Conservation (phyloP, 805 yeast species). For the Hanseniaspora mollemarum region DNA sequence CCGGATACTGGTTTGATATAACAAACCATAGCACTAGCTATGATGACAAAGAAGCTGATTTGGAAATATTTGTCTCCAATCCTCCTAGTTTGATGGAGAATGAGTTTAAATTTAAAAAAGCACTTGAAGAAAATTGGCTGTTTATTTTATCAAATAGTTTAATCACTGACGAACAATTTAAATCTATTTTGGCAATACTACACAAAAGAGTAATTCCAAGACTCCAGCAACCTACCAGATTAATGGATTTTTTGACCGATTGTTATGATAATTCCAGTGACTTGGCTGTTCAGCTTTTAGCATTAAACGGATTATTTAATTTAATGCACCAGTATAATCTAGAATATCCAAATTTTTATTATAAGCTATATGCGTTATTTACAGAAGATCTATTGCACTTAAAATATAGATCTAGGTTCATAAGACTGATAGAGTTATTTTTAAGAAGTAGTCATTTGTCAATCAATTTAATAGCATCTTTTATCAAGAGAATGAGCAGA, state of each 20-base stretch:
- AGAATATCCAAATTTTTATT: constrained; percentile 84
- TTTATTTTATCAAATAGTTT: constrained; percentile 41
- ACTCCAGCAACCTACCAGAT: constrained; percentile 61
- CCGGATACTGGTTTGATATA: constrained; percentile 29
- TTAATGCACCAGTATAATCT: constrained; percentile 70
- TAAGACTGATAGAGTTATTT: constrained; percentile 76
- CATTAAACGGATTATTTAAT: constrained; percentile 79
- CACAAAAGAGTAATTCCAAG: constrained; percentile 80
- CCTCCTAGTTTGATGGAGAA: constrained; percentile 39
- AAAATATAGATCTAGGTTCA: constrained; percentile 72
- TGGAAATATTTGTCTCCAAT: constrained; percentile 33
- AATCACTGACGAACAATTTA: constrained; percentile 46
- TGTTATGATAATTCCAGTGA: constrained; percentile 44
- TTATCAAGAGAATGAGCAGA: constrained; percentile 71
- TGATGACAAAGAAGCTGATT: constrained; percentile 30
- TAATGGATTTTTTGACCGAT: constrained; percentile 91
- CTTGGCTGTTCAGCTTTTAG: constrained; percentile 47
- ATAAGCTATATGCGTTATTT: constrained; percentile 67
- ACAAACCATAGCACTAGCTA: constrained; percentile 30
- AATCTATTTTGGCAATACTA: constrained; percentile 52
- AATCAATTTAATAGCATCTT: constrained; percentile 71
- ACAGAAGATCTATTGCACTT: constrained; percentile 67
- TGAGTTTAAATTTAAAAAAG: constrained; percentile 41
- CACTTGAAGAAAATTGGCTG: constrained; percentile 63
- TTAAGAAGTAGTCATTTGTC: constrained; percentile 80